These are phyloP conservation scores for Xylaria sp. DNA, from an alignment of 2,329 filamentous ascomycete genomes.

Conservation along the genomic window DNA sequence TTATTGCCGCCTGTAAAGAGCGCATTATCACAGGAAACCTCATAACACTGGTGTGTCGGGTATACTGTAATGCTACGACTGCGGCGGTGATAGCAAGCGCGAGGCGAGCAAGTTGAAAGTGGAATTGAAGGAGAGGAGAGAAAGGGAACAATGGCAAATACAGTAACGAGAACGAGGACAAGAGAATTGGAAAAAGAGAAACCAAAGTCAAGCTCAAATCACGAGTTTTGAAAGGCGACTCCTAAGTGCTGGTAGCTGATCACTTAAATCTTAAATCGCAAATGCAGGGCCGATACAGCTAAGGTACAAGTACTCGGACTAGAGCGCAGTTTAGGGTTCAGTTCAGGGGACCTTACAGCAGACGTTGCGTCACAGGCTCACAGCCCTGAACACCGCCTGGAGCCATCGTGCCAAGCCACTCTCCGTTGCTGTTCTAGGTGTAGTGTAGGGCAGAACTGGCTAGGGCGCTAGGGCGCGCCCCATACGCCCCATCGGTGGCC, in stretches of 20 bases:
- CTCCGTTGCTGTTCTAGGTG: background rate
- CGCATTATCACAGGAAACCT: conserved; percentile 30
- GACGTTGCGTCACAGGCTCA: no score
- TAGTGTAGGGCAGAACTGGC: background rate
- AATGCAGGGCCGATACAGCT: no score
- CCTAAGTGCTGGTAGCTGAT: background rate
- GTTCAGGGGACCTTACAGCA: no score
- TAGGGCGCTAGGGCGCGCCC: no score
- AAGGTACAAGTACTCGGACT: no score
- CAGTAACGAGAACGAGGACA: background rate
- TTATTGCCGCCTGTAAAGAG: conserved; percentile 21
- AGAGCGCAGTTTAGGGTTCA: no score
- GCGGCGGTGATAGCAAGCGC: background rate
- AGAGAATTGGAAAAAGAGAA: background rate
- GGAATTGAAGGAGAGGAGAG: background rate
- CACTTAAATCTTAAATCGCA: background rate
- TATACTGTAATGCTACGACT: background rate
- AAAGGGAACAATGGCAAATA: background rate
- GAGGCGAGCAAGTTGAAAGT: background rate
- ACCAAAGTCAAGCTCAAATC: background rate
- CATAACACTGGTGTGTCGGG: background rate
- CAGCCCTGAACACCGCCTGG: no score
- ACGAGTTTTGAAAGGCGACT: background rate
- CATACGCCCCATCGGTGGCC: no score
- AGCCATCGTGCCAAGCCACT: background rate